Base-by-base conservation (phyloP, 2,329 filamentous ascomycete genomes). In the Hypoxylon sp. region DNA sequence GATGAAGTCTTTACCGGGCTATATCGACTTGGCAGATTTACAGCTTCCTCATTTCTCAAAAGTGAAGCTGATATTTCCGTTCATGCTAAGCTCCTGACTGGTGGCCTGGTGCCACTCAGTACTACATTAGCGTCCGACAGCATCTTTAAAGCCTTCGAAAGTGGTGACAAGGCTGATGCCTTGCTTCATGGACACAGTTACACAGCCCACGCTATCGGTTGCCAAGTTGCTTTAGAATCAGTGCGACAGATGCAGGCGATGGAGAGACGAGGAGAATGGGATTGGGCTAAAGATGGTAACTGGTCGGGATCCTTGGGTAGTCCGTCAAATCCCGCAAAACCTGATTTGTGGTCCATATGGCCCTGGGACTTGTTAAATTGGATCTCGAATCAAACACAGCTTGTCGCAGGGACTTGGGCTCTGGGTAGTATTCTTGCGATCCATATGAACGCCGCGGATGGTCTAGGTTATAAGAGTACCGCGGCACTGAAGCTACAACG, bases 1-100 rank as follows among this genome's bases (percentile, higher is more conserved):
- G 93, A 97, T 75, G 93, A 97, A 76, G 93, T 97, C 36, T 97
- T 97, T 79, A 95, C 93, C 0, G 93, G 93, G 1, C 82, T 97
- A 3, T 94, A 94, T 77, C 91, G 93, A 11, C 88, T 97, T 0
- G 93, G 93, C 1, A 87, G 89, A 41, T 89, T 90, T 75, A 89
- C 87, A 0, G 85, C 92, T 0, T 88, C 91, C 0, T 90, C 89
- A 0, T 92, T 95, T 77, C 85, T 97, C 2, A 82, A 83, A 4
- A 81, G 88, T 0, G 79, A 92, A 32, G 86, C 93, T 0, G 93
- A 97, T 73, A 90, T 97, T 50, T 89, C 90, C 0, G 91, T 94
- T 0, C 91, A 97, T 74, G 93, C 93, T 5, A 97, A 97, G 77
- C 85, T 97, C 0, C 84, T 97, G 2, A 97, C 93, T 0, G 93